phyloP scores from a whole-genome alignment of 495 filamentous ascomycete species.

The Aspergillus coremiiformis region DNA sequence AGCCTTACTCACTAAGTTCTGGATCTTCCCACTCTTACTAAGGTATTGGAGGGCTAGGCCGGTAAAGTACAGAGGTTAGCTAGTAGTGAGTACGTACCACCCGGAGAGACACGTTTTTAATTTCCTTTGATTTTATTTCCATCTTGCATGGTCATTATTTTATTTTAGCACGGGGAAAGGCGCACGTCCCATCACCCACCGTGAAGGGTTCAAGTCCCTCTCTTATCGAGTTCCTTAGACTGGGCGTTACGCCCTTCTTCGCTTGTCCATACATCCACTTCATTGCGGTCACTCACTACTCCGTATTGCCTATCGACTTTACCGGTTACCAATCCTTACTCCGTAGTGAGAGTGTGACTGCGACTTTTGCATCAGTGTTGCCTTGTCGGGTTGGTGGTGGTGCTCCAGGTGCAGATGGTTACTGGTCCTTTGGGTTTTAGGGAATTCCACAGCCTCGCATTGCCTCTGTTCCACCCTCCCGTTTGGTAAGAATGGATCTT shows the following conservation, averaged over 20 bases:
- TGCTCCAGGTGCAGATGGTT: neutral
- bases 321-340: too few species aligned
- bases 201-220: neutral
- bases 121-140: neutral
- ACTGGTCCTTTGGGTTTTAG: neutral
- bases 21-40: too few species aligned
- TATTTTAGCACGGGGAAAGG: neutral
- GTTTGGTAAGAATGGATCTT: neutral
- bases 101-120: neutral
- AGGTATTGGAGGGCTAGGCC: neutral
- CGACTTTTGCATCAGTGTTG: neutral
- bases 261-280: neutral
- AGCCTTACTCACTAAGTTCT: neutral
- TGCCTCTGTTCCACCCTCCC: neutral
- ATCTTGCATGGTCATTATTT: too few species aligned
- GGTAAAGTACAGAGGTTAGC: neutral
- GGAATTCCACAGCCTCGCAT: neutral
- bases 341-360: neutral
- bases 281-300: neutral
- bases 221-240: neutral
- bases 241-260: neutral
- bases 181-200: neutral
- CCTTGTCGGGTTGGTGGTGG: neutral
- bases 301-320: too few species aligned
- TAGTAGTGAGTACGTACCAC: neutral